Conservation (phyloP, 106 monocot genomes). For the Apostasia shenzhenica region DNA sequence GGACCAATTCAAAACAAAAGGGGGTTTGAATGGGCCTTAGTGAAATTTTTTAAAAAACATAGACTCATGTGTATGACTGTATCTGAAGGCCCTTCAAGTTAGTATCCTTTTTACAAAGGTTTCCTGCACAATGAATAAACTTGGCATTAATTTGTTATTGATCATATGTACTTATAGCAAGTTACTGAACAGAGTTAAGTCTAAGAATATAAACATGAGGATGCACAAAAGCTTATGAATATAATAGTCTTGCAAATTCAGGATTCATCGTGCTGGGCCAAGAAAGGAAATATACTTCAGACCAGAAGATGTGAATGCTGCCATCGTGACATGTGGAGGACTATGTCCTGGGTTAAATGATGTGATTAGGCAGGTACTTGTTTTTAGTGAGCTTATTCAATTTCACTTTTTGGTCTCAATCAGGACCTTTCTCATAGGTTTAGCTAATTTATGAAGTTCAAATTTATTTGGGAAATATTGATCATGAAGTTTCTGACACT, state of each 20-base stretch:
- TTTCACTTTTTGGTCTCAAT: background rate
- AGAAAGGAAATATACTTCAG: slow-evolving; percentile 24
- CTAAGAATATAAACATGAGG: too few species aligned
- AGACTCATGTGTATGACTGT: too few species aligned
- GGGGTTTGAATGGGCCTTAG: too few species aligned
- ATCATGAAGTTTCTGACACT: too few species aligned
- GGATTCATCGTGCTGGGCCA: slow-evolving; percentile 34
- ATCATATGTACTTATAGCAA: background rate
- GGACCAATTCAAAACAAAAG: too few species aligned
- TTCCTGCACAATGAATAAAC: too few species aligned
- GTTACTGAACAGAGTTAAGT: background rate
- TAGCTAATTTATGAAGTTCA: background rate
- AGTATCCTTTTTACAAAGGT: too few species aligned
- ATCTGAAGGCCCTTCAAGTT: too few species aligned
- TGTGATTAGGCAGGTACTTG: slow-evolving; percentile 25
- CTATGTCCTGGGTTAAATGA: slow-evolving; percentile 32
- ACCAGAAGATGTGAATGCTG: slow-evolving; percentile 27
- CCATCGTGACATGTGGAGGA: slow-evolving; percentile 30
- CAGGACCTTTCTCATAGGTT: background rate
- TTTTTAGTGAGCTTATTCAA: background rate
- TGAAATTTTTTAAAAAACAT: too few species aligned
- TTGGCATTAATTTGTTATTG: background rate
- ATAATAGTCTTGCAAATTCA: background rate
- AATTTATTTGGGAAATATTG: too few species aligned
- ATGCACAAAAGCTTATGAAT: background rate